phyloP scores from a whole-genome alignment of 345 rosid genomes.

The Lepidium didymum region DNA sequence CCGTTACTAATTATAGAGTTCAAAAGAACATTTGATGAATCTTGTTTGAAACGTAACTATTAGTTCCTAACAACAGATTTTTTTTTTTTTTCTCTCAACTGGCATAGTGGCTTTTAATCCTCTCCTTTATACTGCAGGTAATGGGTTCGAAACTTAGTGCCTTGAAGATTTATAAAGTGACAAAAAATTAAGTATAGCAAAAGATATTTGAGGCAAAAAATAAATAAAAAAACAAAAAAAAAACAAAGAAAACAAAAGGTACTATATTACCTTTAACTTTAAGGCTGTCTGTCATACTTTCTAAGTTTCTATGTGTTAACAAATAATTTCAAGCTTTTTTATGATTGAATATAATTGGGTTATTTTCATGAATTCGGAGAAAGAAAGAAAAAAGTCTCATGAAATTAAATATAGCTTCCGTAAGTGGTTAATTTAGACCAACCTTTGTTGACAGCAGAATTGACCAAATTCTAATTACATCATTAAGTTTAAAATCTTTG shows the following conservation, averaged over 20 bases:
- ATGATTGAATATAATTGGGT: not conserved
- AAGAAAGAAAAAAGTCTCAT: not conserved
- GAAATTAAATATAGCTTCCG: not conserved
- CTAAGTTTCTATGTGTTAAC: not conserved
- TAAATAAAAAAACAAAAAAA: not conserved
- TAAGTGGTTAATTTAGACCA: slow-evolving; percentile 5
- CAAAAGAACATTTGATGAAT: not conserved
- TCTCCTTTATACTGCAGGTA: too few relatives aligned
- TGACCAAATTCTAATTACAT: not conserved
- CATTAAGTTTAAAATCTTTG: not conserved
- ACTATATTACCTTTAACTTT: slow-evolving; percentile 23
- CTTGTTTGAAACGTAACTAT: not conserved
- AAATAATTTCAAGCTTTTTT: slow-evolving; percentile 14
- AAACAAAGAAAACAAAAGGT: slow-evolving; percentile 16
- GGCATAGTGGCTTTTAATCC: too few relatives aligned
- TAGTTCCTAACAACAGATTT: not conserved
- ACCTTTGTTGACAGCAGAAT: not conserved
- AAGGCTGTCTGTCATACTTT: slow-evolving; percentile 18
- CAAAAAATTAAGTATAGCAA: not conserved
- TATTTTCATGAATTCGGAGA: not conserved
- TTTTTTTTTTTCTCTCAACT: too few relatives aligned
- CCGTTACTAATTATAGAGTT: not conserved
- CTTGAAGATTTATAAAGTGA: too few relatives aligned
- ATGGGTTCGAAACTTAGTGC: too few relatives aligned
- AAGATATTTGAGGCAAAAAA: not conserved